Base-by-base conservation (phyloP, 2,329 filamentous ascomycete species). In the Beauveria australis region DNA sequence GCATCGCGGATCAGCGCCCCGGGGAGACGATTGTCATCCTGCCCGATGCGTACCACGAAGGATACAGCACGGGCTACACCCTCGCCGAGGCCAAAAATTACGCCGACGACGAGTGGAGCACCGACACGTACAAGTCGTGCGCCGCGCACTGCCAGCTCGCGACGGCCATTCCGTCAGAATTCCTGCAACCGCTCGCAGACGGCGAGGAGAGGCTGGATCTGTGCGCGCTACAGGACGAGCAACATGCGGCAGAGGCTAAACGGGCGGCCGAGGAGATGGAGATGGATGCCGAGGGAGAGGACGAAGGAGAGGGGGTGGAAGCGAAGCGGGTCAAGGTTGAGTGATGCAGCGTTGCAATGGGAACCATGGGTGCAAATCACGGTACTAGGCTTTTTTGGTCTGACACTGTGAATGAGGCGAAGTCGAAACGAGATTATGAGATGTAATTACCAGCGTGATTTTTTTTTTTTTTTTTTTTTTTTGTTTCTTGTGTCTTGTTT, bases 71-170 rank as follows among this genome's bases (percentile, higher is more conserved):
- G n/a, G 73, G 73, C 0, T 75, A 75, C 58, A 75, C 73, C 43
- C 70, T 75, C 51, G 73, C 73, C 3, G 73, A 75, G 60, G 73
- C 73, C 43, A 75, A 74, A 61, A 75, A 75, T 54, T 75, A 75
- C 54, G 73, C 73, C 22, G 73, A 75, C 41, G 62, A 64, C 12
- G 65, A 64, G n/a, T 75, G 73, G 73, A 71, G 65, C 9, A 70
- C 70, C 6, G 69, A 70, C 33, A 69, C 67, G 3, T 75, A 75
- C 56, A 70, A 73, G 59, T 69, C 73, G 12, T 75, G 73, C 37
- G 64, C 73, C 28, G 59, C 48, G 22, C 69, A 65, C 24, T 75
- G 73, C 53, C 65, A 69, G 43, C 67, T 75, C 19, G 66, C 63
- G 18, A 75, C 72, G 26, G 73, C 73, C 4, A 75, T 75, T 44